A percentile compares a stretch with the other conserved stretches of the same genome.
phyloP scores from a whole-genome alignment of 164 flowering plant species.

The Chimonanthus salicifolius region DNA sequence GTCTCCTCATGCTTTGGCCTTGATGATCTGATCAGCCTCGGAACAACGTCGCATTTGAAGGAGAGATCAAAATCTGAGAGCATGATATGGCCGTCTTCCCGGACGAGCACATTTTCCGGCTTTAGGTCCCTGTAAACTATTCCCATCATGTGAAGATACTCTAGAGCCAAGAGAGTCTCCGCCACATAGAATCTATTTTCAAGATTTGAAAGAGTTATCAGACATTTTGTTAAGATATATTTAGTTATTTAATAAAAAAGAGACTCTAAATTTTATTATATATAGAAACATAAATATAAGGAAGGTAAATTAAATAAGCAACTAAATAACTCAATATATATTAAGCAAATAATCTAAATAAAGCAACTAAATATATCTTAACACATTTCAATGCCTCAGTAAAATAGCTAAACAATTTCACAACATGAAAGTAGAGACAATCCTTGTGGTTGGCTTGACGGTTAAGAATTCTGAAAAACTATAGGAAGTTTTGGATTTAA shows the following conservation, averaged over 20 bases:
- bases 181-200: slow-evolving; percentile 71
- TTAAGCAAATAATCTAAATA: too few relatives aligned
- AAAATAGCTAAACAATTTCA: not conserved
- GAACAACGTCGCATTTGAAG: slow-evolving; percentile 77
- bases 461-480: too few relatives aligned
- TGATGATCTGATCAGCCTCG: slow-evolving; percentile 34
- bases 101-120: slow-evolving; percentile 76
- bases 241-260: too few relatives aligned
- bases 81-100: slow-evolving; percentile 92
- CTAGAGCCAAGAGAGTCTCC: slow-evolving; percentile 65
- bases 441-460: too few relatives aligned
- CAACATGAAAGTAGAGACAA: too few relatives aligned
- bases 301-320: too few relatives aligned
- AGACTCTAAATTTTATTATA: too few relatives aligned
- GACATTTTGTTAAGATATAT: not conserved
- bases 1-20: slow-evolving; percentile 10
- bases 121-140: slow-evolving; percentile 77
- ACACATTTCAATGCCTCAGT: not conserved
- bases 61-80: slow-evolving; percentile 89
- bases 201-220: not conserved
- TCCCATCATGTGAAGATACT: slow-evolving; percentile 93
- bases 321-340: too few relatives aligned
- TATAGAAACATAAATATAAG: too few relatives aligned
- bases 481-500: too few relatives aligned
- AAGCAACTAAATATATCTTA: too few relatives aligned